A percentile compares a stretch with the other conserved stretches of the same genome.
Evolutionary conservation across 306 rosid species (phyloP).

Genomic region (Lathyrus tuberosus): DNA sequence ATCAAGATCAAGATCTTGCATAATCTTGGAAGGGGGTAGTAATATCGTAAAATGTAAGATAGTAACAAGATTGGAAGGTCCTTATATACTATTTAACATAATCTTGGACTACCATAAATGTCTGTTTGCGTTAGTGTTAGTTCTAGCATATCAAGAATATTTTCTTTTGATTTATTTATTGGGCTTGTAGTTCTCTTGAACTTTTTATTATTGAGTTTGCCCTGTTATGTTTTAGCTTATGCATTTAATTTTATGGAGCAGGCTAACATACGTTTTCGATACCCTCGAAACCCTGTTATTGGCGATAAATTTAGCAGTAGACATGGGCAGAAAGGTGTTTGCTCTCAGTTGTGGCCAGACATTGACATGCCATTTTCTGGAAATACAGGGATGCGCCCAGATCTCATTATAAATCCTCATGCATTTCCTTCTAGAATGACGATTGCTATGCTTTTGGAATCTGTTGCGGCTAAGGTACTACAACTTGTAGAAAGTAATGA

Average conservation of each 20-base stretch:
- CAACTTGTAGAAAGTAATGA: conserved; percentile 3
- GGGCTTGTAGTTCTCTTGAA: conserved; percentile 7
- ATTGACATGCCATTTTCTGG: conserved; percentile 99
- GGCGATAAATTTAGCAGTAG: conserved; percentile 99
- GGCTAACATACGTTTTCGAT: conserved; percentile 92
- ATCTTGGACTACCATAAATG: not conserved
- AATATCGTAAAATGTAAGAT: too few relatives aligned
- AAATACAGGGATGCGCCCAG: conserved; percentile 93
- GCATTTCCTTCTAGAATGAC: conserved; percentile 99
- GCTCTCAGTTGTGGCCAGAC: conserved; percentile 99
- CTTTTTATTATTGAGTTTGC: conserved; percentile 9
- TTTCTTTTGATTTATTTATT: conserved; percentile 5
- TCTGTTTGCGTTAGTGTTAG: not conserved
- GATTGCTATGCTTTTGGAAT: conserved; percentile 97
- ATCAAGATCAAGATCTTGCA: too few relatives aligned
- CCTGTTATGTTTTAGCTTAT: conserved; percentile 9
- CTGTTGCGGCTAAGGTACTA: conserved; percentile 93
- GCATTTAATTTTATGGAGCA: conserved; percentile 43
- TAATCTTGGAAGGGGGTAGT: too few relatives aligned
- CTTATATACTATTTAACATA: not conserved
- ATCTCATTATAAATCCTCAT: conserved; percentile 97
- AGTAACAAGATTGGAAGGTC: too few relatives aligned
- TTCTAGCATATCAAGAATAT: not conserved
- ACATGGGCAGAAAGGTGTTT: conserved; percentile 98
- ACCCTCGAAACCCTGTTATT: conserved; percentile 86